A percentile compares a stretch with the other conserved stretches of the same genome.
phyloP scores from a whole-genome alignment of 495 filamentous ascomycete genomes.

The Terfezia claveryi region DNA sequence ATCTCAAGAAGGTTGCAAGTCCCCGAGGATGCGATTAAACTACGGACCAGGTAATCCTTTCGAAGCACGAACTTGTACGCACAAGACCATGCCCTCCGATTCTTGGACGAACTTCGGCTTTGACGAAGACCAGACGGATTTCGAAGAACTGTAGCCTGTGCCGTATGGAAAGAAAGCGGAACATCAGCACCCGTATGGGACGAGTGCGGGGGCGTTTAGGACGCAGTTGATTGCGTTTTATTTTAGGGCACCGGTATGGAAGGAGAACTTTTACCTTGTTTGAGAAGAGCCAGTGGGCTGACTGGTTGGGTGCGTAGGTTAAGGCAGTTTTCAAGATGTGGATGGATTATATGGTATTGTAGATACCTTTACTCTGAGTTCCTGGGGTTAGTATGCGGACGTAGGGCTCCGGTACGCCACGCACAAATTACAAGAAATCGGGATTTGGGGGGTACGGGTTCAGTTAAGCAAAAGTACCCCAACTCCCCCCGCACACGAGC shows the following conservation, averaged over 20 bases:
- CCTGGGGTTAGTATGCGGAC: constrained; percentile 21
- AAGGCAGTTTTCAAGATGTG: constrained; percentile 76
- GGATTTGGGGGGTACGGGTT: constrained; percentile 63
- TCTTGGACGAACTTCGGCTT: too few species aligned
- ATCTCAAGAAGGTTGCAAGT: too few species aligned
- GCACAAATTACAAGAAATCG: constrained; percentile 57
- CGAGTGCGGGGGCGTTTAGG: too few species aligned
- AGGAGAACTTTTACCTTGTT: background rate
- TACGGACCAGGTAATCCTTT: too few species aligned
- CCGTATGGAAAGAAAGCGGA: too few species aligned
- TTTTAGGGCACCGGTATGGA: constrained; percentile 51
- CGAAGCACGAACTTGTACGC: too few species aligned
- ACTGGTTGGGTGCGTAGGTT: background rate
- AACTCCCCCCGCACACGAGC: too few species aligned
- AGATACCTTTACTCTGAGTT: constrained; percentile 41
- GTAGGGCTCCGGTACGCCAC: constrained; percentile 42
- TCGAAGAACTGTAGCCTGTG: too few species aligned
- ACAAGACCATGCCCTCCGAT: too few species aligned
- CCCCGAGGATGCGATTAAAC: too few species aligned
- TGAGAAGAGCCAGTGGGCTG: background rate
- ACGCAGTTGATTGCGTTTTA: constrained; percentile 75
- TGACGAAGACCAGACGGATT: too few species aligned
- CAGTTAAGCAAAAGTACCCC: constrained; percentile 37
- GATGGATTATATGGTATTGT: constrained; percentile 64
- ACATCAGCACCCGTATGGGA: too few species aligned